Base-by-base conservation (phyloP, 495 filamentous ascomycete genomes). In the Aspergillus asperescens region DNA sequence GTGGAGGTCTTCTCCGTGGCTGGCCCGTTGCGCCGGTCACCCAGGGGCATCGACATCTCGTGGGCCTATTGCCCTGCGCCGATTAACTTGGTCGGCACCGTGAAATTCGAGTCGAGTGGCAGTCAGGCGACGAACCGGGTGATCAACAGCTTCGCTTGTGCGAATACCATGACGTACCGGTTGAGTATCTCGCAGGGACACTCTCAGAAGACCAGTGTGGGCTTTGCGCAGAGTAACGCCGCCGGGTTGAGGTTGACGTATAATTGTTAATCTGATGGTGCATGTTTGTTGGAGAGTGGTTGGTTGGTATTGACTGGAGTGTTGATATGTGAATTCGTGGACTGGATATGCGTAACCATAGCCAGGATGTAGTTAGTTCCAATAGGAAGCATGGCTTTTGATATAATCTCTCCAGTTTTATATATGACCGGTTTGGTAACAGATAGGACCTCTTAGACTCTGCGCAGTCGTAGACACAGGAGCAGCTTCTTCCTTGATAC, bases 231-330 rank as follows among this genome's bases (percentile, higher is more conserved):
- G 32, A 31, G 22, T 2, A 3, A 5, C 4, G 20, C 5, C 3
- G 50, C 22, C 9, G 50, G 50, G 23, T 23, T 53, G 29, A 19
- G 50, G 41, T 20, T 53, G 50, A 46, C 20, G 8, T 53, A 53
- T 22, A 53, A 53, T 35, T 53, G 50, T 15, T 53, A 31, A 52
- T 44, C n/a, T n/a, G n/a, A n/a, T n/a, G n/a, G n/a, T n/a, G n/a
- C n/a, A n/a, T n/a, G n/a, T n/a, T n/a, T n/a, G n/a, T n/a, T n/a
- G n/a, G n/a, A n/a, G n/a, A n/a, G n/a, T n/a, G n/a, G n/a, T n/a
- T 23, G 15, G n/a, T 38, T 38, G 5, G 9, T 16, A 18, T 15
- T n/a, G 35, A 19, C 35, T 8, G 32, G 29, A 13, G 29, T 32
- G 3, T 13, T 13, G 35, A 15, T 18, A 9, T 13, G 4, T 32